Conservation (phyloP, 2,329 filamentous ascomycete genomes). For the Epichloe brachyelytri region DNA sequence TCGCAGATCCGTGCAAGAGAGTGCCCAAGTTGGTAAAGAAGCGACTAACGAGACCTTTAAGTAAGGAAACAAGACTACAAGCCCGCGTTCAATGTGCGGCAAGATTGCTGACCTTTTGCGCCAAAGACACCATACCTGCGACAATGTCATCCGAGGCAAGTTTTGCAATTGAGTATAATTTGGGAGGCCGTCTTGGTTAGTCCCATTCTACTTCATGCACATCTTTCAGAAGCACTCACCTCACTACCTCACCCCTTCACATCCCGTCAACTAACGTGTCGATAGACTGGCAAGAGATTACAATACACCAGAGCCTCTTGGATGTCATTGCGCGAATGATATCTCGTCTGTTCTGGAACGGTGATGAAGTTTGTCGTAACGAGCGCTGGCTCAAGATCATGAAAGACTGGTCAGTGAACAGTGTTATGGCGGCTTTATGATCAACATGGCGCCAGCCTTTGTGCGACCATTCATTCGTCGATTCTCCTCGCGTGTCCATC, state of each 20-base stretch:
- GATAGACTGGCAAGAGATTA: conserved; percentile 5
- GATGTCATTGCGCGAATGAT: conserved; percentile 7
- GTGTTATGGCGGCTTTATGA: conserved; percentile 6
- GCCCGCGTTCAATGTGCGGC: neutral
- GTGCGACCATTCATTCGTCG: conserved; percentile 5
- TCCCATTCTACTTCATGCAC: neutral
- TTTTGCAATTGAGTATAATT: conserved; percentile 6
- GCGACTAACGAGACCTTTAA: conserved; percentile 6
- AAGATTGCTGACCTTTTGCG: neutral
- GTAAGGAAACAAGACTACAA: neutral
- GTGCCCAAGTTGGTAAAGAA: conserved; percentile 5
- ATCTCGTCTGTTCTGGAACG: conserved; percentile 7
- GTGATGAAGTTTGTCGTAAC: conserved; percentile 6
- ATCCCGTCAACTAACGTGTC: neutral
- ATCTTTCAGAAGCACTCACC: no score
- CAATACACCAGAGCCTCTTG: conserved; percentile 2
- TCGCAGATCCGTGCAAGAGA: conserved; percentile 6
- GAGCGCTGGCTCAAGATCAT: conserved; percentile 5
- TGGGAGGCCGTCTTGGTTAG: neutral
- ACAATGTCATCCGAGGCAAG: conserved; percentile 7
- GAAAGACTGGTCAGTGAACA: conserved; percentile 7
- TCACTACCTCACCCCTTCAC: no score
- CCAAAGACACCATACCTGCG: conserved; percentile 2
- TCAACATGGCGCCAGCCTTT: conserved; percentile 6
- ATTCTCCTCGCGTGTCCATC: conserved; percentile 3